Conservation (phyloP, 306 rosid genomes). For the Sindora glabra region DNA sequence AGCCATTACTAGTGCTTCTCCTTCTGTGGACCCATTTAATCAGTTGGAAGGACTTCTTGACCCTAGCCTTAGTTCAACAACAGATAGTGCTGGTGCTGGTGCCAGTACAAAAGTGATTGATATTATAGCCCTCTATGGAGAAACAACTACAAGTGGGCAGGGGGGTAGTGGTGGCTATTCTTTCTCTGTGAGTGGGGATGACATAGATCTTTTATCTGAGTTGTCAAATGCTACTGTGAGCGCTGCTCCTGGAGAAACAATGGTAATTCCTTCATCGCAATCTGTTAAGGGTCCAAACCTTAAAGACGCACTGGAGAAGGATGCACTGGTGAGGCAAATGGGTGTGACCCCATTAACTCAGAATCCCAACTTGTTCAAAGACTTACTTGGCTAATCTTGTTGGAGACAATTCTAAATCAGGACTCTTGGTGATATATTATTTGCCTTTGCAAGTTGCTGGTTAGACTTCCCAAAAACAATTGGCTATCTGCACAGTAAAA, state of each 20-base stretch:
- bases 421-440: slow-evolving; percentile 17
- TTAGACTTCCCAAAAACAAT: slow-evolving; percentile 7
- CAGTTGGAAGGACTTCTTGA: slow-evolving; percentile 79
- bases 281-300: slow-evolving; percentile 46
- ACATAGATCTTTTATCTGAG: slow-evolving; percentile 36
- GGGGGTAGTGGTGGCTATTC: slow-evolving; percentile 26
- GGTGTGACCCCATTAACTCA: slow-evolving; percentile 76
- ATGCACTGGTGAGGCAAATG: slow-evolving; percentile 82
- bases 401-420: neutral
- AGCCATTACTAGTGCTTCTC: slow-evolving; percentile 25
- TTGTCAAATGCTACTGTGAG: slow-evolving; percentile 16
- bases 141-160: slow-evolving; percentile 30
- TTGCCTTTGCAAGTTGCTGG: slow-evolving; percentile 2
- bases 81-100: slow-evolving; percentile 23
- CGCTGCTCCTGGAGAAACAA: slow-evolving; percentile 26
- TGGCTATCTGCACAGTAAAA: slow-evolving; percentile 4
- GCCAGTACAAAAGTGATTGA: slow-evolving; percentile 37
- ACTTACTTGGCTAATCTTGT: slow-evolving; percentile 53
- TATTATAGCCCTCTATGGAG: slow-evolving; percentile 41
- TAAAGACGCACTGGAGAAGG: slow-evolving; percentile 55
- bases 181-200: slow-evolving; percentile 29
- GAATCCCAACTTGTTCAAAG: slow-evolving; percentile 71
- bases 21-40: slow-evolving; percentile 55
- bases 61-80: slow-evolving; percentile 26
- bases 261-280: slow-evolving; percentile 20